Evolutionary conservation across 2,329 filamentous ascomycete genomes (phyloP).

Genomic region (Xylariaceae sp.): DNA sequence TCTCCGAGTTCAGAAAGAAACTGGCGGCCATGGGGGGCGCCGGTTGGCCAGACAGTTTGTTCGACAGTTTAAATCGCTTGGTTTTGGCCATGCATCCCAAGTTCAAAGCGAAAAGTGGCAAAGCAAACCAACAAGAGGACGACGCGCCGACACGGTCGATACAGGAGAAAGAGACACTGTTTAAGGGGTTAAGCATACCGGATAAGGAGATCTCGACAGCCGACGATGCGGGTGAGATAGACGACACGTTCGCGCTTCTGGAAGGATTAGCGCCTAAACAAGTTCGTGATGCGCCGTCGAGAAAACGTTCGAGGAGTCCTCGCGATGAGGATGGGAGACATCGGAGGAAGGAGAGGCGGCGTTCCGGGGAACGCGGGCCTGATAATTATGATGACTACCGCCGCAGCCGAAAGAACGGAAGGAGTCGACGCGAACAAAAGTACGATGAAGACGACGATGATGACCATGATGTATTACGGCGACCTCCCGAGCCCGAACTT

Average conservation of each 20-base stretch:
- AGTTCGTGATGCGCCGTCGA: slow-evolving; percentile 40
- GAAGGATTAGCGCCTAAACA: slow-evolving; percentile 74
- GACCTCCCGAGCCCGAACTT: slow-evolving; percentile 65
- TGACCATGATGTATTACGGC: slow-evolving; percentile 60
- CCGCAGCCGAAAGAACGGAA: slow-evolving; percentile 42
- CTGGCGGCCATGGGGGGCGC: slow-evolving; percentile 73
- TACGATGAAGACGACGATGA: slow-evolving; percentile 39
- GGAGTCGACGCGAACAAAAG: slow-evolving; percentile 42
- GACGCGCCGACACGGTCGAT: slow-evolving; percentile 42
- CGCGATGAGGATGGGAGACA: slow-evolving; percentile 37
- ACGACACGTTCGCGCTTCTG: slow-evolving; percentile 89
- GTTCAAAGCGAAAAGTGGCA: slow-evolving; percentile 52
- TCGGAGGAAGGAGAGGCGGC: slow-evolving; percentile 36
- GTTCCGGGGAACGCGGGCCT: slow-evolving; percentile 35
- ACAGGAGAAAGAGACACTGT: slow-evolving; percentile 78
- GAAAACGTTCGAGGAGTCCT: slow-evolving; percentile 59
- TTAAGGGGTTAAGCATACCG: slow-evolving; percentile 82
- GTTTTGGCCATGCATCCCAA: slow-evolving; percentile 88
- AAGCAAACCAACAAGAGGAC: slow-evolving; percentile 41
- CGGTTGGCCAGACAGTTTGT: slow-evolving; percentile 76
- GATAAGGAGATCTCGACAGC: slow-evolving; percentile 56
- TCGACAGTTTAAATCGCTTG: slow-evolving; percentile 87
- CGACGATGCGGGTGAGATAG: slow-evolving; percentile 63
- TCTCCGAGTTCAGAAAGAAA: slow-evolving; percentile 70
- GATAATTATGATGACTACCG: slow-evolving; percentile 33